Evolutionary conservation across 2,329 filamentous ascomycete species (phyloP).

Genomic region (Lecanoromycetidae sp.): DNA sequence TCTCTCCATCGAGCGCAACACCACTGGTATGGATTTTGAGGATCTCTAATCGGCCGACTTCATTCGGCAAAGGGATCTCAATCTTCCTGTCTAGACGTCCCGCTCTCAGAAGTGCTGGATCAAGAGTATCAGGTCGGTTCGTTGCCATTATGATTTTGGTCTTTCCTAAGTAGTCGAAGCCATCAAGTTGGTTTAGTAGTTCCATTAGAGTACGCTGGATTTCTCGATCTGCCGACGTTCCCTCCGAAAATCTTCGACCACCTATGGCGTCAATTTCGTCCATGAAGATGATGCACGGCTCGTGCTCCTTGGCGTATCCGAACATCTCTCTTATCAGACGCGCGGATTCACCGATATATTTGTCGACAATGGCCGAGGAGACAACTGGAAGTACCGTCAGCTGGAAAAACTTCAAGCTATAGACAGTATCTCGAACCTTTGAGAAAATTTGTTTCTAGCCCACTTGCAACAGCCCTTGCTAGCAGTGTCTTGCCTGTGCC

Average conservation of each 20-base stretch:
- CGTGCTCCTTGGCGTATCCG: slow-evolving; percentile 97
- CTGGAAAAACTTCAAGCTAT: slow-evolving; percentile 12
- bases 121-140: slow-evolving; percentile 90
- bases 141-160: slow-evolving; percentile 99
- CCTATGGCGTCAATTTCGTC: slow-evolving; percentile 99
- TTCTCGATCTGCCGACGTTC: slow-evolving; percentile 92
- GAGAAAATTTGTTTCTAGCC: slow-evolving; percentile 93
- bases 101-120: slow-evolving; percentile 82
- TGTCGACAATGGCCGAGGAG: slow-evolving; percentile 97
- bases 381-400: slow-evolving; percentile 51
- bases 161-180: slow-evolving; percentile 98
- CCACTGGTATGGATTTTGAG: slow-evolving; percentile 89
- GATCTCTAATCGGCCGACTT: slow-evolving; percentile 91
- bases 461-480: slow-evolving; percentile 88
- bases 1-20: slow-evolving; percentile 82
- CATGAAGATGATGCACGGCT: slow-evolving; percentile 99
- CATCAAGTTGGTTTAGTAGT: slow-evolving; percentile 93
- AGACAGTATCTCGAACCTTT: slow-evolving; percentile 55
- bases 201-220: slow-evolving; percentile 99
- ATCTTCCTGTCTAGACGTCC: slow-evolving; percentile 95
- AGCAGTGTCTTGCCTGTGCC: slow-evolving; percentile 94
- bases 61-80: slow-evolving; percentile 92
- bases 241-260: slow-evolving; percentile 89
- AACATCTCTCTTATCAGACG: slow-evolving; percentile 98
- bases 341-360: slow-evolving; percentile 97